Conservation (phyloP, 1,139 yeast genomes). For the Yamadazyma kanchanaburiensis region DNA sequence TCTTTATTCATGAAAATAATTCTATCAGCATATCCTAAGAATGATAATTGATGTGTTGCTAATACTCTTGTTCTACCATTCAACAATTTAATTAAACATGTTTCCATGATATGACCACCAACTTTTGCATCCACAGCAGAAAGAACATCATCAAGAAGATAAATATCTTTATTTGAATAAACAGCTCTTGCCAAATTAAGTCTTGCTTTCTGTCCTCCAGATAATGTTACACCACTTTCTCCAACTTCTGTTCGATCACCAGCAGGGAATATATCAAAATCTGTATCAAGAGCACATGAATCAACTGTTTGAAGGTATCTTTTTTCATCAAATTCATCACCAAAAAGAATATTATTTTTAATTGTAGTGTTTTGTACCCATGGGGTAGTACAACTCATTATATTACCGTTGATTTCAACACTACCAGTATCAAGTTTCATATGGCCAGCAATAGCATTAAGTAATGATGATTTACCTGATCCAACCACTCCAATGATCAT, state of each 20-base stretch:
- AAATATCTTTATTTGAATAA: conserved; percentile 36
- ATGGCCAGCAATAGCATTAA: conserved; percentile 50
- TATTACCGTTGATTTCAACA: conserved; percentile 29
- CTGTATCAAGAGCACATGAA: conserved; percentile 34
- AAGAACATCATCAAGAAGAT: conserved; percentile 45
- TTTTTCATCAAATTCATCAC: conserved; percentile 21
- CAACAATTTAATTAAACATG: conserved; percentile 34
- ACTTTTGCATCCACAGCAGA: conserved; percentile 51
- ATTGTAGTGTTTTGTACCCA: conserved; percentile 45
- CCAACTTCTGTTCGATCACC: conserved; percentile 48
- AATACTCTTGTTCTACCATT: conserved; percentile 35
- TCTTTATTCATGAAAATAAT: conserved; percentile 34
- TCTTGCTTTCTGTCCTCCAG: conserved; percentile 51
- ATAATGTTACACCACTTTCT: conserved; percentile 45
- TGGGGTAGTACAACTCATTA: conserved; percentile 49
- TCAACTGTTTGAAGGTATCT: conserved; percentile 26
- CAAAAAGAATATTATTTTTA: conserved; percentile 38
- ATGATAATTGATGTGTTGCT: conserved; percentile 44
- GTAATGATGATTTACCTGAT: conserved; percentile 64
- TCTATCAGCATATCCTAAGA: conserved; percentile 37
- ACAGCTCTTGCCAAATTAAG: conserved; percentile 45
- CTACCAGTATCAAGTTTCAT: conserved; percentile 45
- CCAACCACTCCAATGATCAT: conserved; percentile 74
- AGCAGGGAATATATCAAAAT: conserved; percentile 36
- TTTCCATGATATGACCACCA: conserved; percentile 41